Conservation (phyloP, 495 filamentous ascomycete genomes). For the Hypomontagnella submonticulosa region DNA sequence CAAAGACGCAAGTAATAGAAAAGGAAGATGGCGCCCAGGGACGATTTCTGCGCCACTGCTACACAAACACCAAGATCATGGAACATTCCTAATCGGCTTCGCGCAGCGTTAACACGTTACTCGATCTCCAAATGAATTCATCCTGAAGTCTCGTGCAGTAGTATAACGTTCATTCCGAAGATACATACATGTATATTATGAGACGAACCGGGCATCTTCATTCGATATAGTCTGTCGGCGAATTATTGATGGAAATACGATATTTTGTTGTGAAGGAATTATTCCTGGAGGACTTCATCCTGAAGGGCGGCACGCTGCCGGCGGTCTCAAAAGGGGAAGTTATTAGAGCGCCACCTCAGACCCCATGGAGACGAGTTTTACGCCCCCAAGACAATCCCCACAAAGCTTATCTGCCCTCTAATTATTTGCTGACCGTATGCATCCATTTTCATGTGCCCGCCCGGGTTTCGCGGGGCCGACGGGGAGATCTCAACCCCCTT, state of each 20-base stretch:
- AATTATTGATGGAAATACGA: conserved; percentile 5
- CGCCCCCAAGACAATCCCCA: conserved; percentile 3
- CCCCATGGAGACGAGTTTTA: not conserved
- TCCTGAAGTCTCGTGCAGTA: not conserved
- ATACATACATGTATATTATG: conserved; percentile 2
- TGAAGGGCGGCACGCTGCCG: not conserved
- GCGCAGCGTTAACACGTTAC: conserved; percentile 4
- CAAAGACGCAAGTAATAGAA: conserved; percentile 5
- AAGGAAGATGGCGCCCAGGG: not conserved
- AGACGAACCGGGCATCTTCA: not conserved
- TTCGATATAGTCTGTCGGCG: not conserved
- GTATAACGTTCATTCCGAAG: too few species aligned
- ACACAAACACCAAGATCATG: not conserved
- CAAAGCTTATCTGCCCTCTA: conserved; percentile 20
- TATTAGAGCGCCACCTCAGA: conserved; percentile 1
- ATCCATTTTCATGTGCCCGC: too few species aligned
- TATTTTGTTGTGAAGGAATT: conserved; percentile 5
- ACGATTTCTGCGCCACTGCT: not conserved
- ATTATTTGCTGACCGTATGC: not conserved
- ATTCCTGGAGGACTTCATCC: conserved; percentile 8
- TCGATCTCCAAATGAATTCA: not conserved
- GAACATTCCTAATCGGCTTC: not conserved
- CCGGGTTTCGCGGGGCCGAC: too few species aligned
- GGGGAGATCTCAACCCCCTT: too few species aligned
- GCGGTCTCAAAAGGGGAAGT: conserved; percentile 33